Conservation (phyloP, 1,284 basidiomycete genomes). For the Sanghuangporus baumii region DNA sequence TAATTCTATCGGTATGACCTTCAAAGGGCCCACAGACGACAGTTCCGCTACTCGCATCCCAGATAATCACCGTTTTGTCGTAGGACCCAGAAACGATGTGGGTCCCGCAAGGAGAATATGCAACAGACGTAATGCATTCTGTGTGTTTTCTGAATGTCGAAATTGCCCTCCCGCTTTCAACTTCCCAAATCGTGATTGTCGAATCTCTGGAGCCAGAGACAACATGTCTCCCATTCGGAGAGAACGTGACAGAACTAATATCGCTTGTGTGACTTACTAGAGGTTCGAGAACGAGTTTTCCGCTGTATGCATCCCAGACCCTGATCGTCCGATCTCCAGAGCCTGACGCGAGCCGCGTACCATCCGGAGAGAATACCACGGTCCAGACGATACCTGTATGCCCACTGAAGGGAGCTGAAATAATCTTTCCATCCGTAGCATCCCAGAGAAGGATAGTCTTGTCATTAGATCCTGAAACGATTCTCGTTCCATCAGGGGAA, state of each 20-base stretch:
- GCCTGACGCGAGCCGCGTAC: neutral
- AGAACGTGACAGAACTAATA: neutral
- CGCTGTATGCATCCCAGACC: neutral
- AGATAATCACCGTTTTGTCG: neutral
- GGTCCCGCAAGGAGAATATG: neutral
- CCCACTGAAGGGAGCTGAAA: neutral
- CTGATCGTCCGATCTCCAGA: neutral
- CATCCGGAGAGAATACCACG: neutral
- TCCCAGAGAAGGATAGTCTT: constrained; percentile 10
- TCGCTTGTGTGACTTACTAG: neutral
- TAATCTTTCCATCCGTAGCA: neutral
- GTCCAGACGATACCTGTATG: neutral
- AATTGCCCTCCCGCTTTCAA: neutral
- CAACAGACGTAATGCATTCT: neutral
- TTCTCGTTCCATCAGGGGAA: constrained; percentile 4
- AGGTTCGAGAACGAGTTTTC: neutral
- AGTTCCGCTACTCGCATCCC: neutral
- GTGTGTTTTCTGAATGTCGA: neutral
- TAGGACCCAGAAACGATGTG: constrained; percentile 2
- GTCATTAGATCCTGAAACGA: constrained; percentile 10
- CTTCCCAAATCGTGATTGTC: neutral
- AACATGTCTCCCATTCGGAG: neutral
- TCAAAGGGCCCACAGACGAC: neutral
- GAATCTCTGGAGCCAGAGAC: neutral
- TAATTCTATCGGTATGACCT: constrained; percentile 3